These are phyloP conservation scores for Hanseniaspora clermontiae DNA, from an alignment of 805 yeast species.

Conservation along the genomic window DNA sequence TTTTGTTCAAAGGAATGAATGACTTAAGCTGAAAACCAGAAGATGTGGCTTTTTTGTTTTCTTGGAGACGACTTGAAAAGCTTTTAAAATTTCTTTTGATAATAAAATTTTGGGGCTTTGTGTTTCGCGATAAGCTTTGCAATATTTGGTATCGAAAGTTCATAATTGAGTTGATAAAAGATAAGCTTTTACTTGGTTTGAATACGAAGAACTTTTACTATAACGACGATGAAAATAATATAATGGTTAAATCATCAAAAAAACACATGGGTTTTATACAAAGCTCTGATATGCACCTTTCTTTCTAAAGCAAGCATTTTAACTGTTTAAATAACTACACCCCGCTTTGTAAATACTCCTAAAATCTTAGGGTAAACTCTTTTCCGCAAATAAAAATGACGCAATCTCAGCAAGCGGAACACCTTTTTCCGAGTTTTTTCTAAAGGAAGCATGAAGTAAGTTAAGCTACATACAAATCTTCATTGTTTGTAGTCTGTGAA, in stretches of 20 bases:
- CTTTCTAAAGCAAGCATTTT: too few relatives aligned
- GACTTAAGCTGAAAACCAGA: slow-evolving; percentile 16
- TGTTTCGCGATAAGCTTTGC: neutral
- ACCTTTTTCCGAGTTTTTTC: neutral
- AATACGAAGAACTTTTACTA: too few relatives aligned
- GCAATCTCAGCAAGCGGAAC: neutral
- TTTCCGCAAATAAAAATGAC: neutral
- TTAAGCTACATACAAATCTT: too few relatives aligned
- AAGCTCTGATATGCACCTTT: neutral
- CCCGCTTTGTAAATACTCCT: neutral
- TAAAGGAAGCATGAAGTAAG: too few relatives aligned
- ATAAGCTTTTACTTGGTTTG: neutral
- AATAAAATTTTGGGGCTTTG: neutral
- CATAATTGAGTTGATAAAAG: neutral
- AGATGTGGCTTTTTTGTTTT: slow-evolving; percentile 19
- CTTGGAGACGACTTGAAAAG: slow-evolving; percentile 3
- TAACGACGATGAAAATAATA: neutral
- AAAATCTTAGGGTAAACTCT: neutral
- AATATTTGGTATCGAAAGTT: neutral
- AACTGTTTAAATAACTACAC: too few relatives aligned
- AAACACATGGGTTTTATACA: neutral
- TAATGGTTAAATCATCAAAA: neutral
- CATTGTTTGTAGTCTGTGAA: too few relatives aligned
- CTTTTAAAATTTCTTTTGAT: neutral
- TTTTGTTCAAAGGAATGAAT: slow-evolving; percentile 27